Percentiles rank a stretch among this genome's conserved stretches.
phyloP scores from a whole-genome alignment of 768 basidiomycete genomes.

The Pleurotus salmoneostramineus region DNA sequence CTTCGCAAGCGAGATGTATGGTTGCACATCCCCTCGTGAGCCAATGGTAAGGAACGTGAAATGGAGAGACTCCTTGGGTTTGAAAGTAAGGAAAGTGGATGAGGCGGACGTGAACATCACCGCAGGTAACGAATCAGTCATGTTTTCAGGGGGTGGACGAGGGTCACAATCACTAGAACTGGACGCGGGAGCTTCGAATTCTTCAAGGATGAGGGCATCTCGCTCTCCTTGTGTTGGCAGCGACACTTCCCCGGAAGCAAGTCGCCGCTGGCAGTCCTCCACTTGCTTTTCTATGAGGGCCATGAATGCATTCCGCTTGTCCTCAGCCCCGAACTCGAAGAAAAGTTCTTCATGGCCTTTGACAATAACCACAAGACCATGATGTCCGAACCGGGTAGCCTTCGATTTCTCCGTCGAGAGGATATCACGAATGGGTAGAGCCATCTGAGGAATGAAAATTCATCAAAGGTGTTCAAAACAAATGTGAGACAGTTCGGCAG shows the following conservation, averaged over 20 bases:
- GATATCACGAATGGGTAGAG: constrained; percentile 87
- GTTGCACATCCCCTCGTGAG: constrained; percentile 95
- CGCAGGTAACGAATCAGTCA: constrained; percentile 75
- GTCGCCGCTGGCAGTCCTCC: constrained; percentile 59
- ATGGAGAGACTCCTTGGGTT: constrained; percentile 77
- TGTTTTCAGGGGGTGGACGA: constrained; percentile 43
- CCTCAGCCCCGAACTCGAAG: constrained; percentile 85
- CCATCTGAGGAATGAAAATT: constrained; percentile 61
- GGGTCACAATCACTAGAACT: constrained; percentile 36
- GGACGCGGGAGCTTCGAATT: constrained; percentile 59
- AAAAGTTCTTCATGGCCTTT: constrained; percentile 98
- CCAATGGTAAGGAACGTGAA: constrained; percentile 97
- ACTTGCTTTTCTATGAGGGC: constrained; percentile 74
- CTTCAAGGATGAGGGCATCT: constrained; percentile 81
- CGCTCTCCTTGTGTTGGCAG: constrained; percentile 49
- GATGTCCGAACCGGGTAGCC: constrained; percentile 86
- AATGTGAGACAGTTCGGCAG: constrained; percentile 5
- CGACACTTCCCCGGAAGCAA: constrained; percentile 38
- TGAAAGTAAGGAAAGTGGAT: constrained; percentile 95
- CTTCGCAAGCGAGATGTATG: constrained; percentile 94
- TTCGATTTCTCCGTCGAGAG: constrained; percentile 80
- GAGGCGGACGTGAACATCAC: constrained; percentile 97
- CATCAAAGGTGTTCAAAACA: neutral
- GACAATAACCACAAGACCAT: constrained; percentile 86
- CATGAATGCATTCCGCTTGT: constrained; percentile 78